phyloP scores from a whole-genome alignment of 2,329 filamentous ascomycete species.

The Fusarium dlaminii region DNA sequence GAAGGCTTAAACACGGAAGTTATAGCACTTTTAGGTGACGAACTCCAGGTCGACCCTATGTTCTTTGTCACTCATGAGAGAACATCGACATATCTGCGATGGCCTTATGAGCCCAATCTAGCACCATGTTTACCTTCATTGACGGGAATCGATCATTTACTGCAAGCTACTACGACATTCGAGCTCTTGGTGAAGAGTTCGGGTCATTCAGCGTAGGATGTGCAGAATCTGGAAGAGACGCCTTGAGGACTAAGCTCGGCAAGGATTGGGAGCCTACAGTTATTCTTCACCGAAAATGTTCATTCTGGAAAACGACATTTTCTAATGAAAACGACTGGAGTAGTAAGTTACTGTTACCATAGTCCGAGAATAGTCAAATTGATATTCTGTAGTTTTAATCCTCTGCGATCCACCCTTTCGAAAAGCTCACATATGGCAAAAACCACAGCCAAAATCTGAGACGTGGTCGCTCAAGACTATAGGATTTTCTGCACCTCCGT shows the following conservation, averaged over 20 bases:
- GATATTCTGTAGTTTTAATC: background rate
- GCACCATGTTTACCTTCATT: background rate
- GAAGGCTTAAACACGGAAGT: background rate
- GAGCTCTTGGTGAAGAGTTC: background rate
- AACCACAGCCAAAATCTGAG: background rate
- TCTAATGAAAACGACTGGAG: background rate
- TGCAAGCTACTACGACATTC: background rate
- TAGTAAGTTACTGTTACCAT: background rate
- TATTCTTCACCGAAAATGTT: slow-evolving; percentile 1
- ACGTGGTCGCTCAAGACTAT: background rate
- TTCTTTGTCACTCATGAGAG: slow-evolving; percentile 4
- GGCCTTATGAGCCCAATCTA: slow-evolving; percentile 5
- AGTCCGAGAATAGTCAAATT: background rate
- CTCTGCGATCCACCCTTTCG: background rate
- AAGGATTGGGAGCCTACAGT: background rate
- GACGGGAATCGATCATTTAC: background rate
- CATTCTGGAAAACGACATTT: background rate
- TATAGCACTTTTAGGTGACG: background rate
- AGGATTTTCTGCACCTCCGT: background rate
- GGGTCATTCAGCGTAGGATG: background rate
- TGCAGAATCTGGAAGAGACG: background rate
- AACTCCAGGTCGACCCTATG: background rate
- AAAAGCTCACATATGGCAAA: background rate
- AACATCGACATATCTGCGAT: slow-evolving; percentile 3
- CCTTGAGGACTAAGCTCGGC: background rate